Conservation (phyloP, 2,329 filamentous ascomycete genomes). For the Hirsutella rhossiliensis region DNA sequence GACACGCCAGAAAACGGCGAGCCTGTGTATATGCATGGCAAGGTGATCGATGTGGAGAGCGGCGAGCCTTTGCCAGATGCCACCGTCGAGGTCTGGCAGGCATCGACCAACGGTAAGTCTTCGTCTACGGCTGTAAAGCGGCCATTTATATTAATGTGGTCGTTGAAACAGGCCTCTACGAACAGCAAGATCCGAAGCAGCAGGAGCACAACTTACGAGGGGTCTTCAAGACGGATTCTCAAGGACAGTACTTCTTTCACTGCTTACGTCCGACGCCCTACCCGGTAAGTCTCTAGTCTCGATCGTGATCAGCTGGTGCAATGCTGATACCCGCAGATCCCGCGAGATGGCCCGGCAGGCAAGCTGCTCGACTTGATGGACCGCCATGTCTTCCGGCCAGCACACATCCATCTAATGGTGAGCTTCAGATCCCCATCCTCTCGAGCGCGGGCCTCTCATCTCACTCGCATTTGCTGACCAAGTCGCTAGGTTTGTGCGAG, state of each 20-base stretch:
- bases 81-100: slow-evolving; percentile 68
- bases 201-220: slow-evolving; percentile 64
- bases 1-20: slow-evolving; percentile 35
- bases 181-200: slow-evolving; percentile 63
- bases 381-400: slow-evolving; percentile 43
- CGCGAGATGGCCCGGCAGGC: slow-evolving; percentile 39
- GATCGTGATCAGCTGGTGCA: neutral
- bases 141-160: neutral
- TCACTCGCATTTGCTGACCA: neutral
- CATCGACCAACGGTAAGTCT: slow-evolving; percentile 52
- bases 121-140: neutral
- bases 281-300: slow-evolving; percentile 18
- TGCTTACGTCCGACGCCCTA: slow-evolving; percentile 48
- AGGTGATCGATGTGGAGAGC: slow-evolving; percentile 40
- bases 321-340: slow-evolving; percentile 12
- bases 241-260: slow-evolving; percentile 52
- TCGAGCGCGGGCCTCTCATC: neutral
- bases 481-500: slow-evolving; percentile 28
- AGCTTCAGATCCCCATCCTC: neutral
- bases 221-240: slow-evolving; percentile 53
- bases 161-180: slow-evolving; percentile 34
- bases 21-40: slow-evolving; percentile 53
- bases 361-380: slow-evolving; percentile 40
- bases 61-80: slow-evolving; percentile 53
- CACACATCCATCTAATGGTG: slow-evolving; percentile 49